Percentiles rank a stretch among this genome's conserved stretches.
Conservation (phyloP, 768 basidiomycete genomes). For the Lactarius quietus region DNA sequence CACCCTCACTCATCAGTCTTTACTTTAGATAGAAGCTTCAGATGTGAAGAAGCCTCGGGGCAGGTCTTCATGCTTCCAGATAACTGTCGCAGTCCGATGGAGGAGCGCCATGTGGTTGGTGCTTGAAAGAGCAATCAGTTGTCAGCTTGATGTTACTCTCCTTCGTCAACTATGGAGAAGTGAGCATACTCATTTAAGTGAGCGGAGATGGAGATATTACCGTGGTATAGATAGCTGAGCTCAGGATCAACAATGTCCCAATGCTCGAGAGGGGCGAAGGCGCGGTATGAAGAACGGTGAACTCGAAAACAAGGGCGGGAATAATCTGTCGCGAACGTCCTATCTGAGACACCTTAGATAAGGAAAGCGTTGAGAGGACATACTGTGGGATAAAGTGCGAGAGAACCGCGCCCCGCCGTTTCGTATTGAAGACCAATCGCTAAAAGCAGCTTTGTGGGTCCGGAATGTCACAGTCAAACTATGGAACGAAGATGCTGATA, state of each 20-base stretch:
- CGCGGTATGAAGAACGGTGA: slow-evolving; percentile 55
- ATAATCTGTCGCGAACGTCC: slow-evolving; percentile 43
- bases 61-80: slow-evolving; percentile 3
- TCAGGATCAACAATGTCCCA: slow-evolving; percentile 63
- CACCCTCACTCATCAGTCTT: not conserved
- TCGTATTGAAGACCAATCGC: slow-evolving; percentile 63
- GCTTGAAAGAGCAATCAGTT: slow-evolving; percentile 4
- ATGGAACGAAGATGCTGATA: not conserved
- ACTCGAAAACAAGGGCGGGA: slow-evolving; percentile 62
- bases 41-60: not conserved
- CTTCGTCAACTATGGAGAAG: slow-evolving; percentile 2
- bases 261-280: slow-evolving; percentile 57
- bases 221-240: slow-evolving; percentile 60
- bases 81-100: not conserved
- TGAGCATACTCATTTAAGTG: not conserved
- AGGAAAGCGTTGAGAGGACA: slow-evolving; percentile 20
- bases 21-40: not conserved
- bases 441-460: slow-evolving; percentile 43
- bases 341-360: not conserved
- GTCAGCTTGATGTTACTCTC: slow-evolving; percentile 9
- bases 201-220: slow-evolving; percentile 38
- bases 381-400: slow-evolving; percentile 56
- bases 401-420: slow-evolving; percentile 57
- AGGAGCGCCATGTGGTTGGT: not conserved
- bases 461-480: not conserved